These are phyloP conservation scores for Blattamonas nauphoetae DNA, from an alignment of 78 protist species.

Conservation along the genomic window DNA sequence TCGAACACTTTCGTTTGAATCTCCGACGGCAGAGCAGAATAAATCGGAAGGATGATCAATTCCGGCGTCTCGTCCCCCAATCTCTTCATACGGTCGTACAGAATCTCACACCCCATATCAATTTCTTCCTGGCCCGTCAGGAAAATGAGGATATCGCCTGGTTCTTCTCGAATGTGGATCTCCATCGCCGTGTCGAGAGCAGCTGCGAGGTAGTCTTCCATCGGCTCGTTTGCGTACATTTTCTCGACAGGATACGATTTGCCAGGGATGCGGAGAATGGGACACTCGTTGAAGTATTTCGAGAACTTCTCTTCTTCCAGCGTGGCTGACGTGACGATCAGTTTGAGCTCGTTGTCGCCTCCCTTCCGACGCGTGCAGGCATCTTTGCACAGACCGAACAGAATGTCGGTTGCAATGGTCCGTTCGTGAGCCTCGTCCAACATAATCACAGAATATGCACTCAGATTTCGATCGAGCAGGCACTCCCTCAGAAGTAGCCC, in stretches of 20 bases:
- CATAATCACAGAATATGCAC: slow-evolving; percentile 62
- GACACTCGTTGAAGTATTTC: slow-evolving; percentile 70
- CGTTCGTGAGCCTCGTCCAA: slow-evolving; percentile 99
- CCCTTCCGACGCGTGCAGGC: slow-evolving; percentile 33
- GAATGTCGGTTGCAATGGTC: slow-evolving; percentile 91
- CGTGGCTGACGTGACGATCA: slow-evolving; percentile 96
- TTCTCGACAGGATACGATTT: slow-evolving; percentile 81
- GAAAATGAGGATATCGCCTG: slow-evolving; percentile 93
- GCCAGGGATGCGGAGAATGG: slow-evolving; percentile 82
- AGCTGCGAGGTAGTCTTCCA: slow-evolving; percentile 91
- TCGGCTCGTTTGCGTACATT: slow-evolving; percentile 81
- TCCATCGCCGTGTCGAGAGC: slow-evolving; percentile 87
- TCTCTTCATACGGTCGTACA: slow-evolving; percentile 83
- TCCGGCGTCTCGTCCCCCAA: slow-evolving; percentile 71
- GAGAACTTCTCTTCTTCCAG: slow-evolving; percentile 93
- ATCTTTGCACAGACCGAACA: slow-evolving; percentile 87
- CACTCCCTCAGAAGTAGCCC: slow-evolving; percentile 93
- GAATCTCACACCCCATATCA: slow-evolving; percentile 86
- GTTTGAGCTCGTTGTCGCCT: slow-evolving; percentile 67
- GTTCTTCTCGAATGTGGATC: slow-evolving; percentile 82
- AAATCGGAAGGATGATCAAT: slow-evolving; percentile 72
- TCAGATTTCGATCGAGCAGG: slow-evolving; percentile 65
- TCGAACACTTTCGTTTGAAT: slow-evolving; percentile 85
- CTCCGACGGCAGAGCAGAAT: slow-evolving; percentile 81
- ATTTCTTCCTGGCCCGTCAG: slow-evolving; percentile 97